phyloP scores from a whole-genome alignment of 2,329 filamentous ascomycete genomes.

The Lojkania enalia region DNA sequence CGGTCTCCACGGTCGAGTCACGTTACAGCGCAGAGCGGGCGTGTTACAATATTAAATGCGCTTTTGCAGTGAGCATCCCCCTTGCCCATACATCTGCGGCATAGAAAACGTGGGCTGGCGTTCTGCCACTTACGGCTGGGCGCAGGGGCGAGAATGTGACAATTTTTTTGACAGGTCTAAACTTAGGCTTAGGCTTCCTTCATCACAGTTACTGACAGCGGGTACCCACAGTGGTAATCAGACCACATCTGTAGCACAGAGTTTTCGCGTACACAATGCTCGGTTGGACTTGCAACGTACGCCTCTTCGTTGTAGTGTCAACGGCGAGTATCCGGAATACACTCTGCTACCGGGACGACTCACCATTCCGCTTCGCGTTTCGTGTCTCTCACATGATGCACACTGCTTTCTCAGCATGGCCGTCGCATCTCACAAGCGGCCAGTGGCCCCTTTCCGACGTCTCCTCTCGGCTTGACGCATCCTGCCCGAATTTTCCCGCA shows the following conservation, averaged over 20 bases:
- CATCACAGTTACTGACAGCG: slow-evolving; percentile 32
- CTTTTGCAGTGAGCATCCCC: slow-evolving; percentile 25
- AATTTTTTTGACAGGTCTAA: slow-evolving; percentile 37
- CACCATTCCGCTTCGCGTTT: slow-evolving; percentile 21
- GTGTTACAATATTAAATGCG: slow-evolving; percentile 28
- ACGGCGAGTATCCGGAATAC: slow-evolving; percentile 30
- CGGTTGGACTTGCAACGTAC: slow-evolving; percentile 20
- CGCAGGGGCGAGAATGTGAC: slow-evolving; percentile 30
- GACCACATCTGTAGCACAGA: slow-evolving; percentile 28
- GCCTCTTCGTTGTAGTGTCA: slow-evolving; percentile 31
- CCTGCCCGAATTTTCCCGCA: slow-evolving; percentile 36
- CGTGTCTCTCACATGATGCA: slow-evolving; percentile 30
- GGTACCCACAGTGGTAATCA: slow-evolving; percentile 29
- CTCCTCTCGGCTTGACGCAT: slow-evolving; percentile 23
- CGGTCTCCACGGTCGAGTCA: slow-evolving; percentile 30
- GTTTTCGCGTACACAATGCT: slow-evolving; percentile 13
- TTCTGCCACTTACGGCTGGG: slow-evolving; percentile 26
- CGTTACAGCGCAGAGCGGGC: slow-evolving; percentile 38
- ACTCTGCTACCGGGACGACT: slow-evolving; percentile 15
- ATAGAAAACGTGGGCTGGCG: slow-evolving; percentile 37
- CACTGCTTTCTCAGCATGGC: slow-evolving; percentile 21
- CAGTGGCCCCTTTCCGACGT: slow-evolving; percentile 11
- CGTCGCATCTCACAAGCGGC: slow-evolving; percentile 23
- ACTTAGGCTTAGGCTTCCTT: slow-evolving; percentile 14
- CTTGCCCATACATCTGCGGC: slow-evolving; percentile 19